Conservation (phyloP, 768 basidiomycete species). For the Trametes sanguinea region DNA sequence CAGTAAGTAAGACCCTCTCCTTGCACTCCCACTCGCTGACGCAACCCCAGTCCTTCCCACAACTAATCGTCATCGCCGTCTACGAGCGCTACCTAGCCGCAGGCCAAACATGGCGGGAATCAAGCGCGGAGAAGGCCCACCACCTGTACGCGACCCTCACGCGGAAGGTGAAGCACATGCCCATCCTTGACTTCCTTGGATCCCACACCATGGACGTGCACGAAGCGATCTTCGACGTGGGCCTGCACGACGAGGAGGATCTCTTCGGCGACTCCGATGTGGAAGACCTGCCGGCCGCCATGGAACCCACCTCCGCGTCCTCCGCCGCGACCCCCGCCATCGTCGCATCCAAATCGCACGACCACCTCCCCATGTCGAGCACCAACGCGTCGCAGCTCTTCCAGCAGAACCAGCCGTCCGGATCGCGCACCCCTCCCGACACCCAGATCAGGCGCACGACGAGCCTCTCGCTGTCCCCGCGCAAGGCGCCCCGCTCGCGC, state of each 20-base stretch:
- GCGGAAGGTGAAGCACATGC: slow-evolving; percentile 70
- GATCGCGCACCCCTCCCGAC: slow-evolving; percentile 6
- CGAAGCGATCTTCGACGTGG: slow-evolving; percentile 79
- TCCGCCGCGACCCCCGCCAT: slow-evolving; percentile 3
- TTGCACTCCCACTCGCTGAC: neutral
- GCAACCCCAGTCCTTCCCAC: slow-evolving; percentile 62
- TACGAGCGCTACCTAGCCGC: slow-evolving; percentile 75
- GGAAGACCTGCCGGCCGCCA: slow-evolving; percentile 31
- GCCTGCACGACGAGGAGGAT: slow-evolving; percentile 47
- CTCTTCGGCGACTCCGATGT: slow-evolving; percentile 54
- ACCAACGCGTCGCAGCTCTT: neutral
- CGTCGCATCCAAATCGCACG: slow-evolving; percentile 18
- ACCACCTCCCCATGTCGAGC: slow-evolving; percentile 5
- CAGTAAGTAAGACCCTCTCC: slow-evolving; percentile 44
- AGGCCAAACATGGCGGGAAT: slow-evolving; percentile 52
- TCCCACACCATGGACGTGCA: slow-evolving; percentile 65
- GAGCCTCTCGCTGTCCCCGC: slow-evolving; percentile 29
- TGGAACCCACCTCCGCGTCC: slow-evolving; percentile 17
- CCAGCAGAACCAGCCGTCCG: neutral
- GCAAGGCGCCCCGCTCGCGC: slow-evolving; percentile 13
- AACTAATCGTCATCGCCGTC: slow-evolving; percentile 69
- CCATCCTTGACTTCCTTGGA: slow-evolving; percentile 76
- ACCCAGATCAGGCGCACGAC: slow-evolving; percentile 18
- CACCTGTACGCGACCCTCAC: slow-evolving; percentile 66
- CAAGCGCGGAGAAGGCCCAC: slow-evolving; percentile 53